Percentiles rank a stretch among this genome's conserved stretches.
phyloP scores from a whole-genome alignment of 2,329 filamentous ascomycete genomes.

The Colletotrichum godetiae region DNA sequence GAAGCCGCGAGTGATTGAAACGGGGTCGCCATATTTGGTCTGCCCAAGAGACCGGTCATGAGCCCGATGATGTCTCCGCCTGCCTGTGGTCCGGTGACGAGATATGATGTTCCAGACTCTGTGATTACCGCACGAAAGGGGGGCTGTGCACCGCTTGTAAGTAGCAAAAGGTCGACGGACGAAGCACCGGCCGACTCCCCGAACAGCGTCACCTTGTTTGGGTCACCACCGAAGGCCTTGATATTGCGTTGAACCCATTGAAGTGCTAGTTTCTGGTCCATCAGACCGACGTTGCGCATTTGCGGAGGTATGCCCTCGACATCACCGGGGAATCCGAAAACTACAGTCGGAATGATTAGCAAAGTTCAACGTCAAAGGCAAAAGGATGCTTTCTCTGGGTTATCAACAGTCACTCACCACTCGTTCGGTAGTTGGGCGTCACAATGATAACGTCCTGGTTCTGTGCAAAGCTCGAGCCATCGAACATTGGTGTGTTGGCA shows the following conservation, averaged over 20 bases:
- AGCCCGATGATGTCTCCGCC: too few relatives aligned
- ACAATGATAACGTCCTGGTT: slow-evolving; percentile 24
- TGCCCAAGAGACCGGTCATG: too few relatives aligned
- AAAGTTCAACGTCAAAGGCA: neutral
- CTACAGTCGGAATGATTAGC: neutral
- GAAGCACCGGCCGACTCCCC: slow-evolving; percentile 66
- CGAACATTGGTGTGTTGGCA: slow-evolving; percentile 20
- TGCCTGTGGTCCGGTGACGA: too few relatives aligned
- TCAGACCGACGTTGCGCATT: slow-evolving; percentile 60
- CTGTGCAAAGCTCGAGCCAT: slow-evolving; percentile 16
- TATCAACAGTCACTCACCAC: neutral
- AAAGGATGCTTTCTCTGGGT: neutral
- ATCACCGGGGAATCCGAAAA: slow-evolving; percentile 21
- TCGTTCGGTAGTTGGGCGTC: slow-evolving; percentile 22
- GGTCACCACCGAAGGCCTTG: slow-evolving; percentile 71
- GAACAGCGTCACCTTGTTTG: slow-evolving; percentile 69
- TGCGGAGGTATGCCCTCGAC: neutral
- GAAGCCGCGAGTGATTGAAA: too few relatives aligned
- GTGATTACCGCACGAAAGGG: slow-evolving; percentile 5
- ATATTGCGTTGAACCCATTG: slow-evolving; percentile 74
- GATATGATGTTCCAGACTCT: too few relatives aligned
- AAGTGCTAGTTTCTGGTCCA: slow-evolving; percentile 67
- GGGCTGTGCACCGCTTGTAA: neutral
- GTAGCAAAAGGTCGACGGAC: slow-evolving; percentile 52
- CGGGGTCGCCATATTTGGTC: too few relatives aligned